Evolutionary conservation across 2,329 filamentous ascomycete genomes (phyloP).

Genomic region (Mollisiaceae sp.): DNA sequence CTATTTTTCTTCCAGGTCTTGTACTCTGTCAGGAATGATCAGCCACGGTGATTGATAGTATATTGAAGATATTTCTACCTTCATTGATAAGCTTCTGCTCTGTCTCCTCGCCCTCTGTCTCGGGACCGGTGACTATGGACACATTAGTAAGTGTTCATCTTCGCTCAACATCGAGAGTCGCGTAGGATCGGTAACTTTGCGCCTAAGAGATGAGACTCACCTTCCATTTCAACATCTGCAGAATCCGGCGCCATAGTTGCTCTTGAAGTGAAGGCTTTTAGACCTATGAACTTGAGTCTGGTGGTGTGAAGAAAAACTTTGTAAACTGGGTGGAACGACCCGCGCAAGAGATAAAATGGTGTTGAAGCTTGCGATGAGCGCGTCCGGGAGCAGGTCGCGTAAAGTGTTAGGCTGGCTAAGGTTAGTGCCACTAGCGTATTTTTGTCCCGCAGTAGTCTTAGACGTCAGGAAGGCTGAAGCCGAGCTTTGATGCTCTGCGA

Average conservation of each 20-base stretch:
- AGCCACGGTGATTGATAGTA: neutral
- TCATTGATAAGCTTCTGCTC: slow-evolving; percentile 94
- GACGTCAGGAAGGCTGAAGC: slow-evolving; percentile 1
- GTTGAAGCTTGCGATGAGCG: neutral
- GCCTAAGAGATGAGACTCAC: slow-evolving; percentile 45
- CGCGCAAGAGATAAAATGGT: neutral
- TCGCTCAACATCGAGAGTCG: neutral
- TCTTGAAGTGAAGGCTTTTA: neutral
- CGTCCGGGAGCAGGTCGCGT: slow-evolving; percentile 1
- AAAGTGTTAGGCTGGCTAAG: slow-evolving; percentile 5
- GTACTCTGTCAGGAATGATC: slow-evolving; percentile 69
- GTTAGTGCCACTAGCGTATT: neutral
- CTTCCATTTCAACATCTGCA: slow-evolving; percentile 53
- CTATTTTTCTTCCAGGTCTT: slow-evolving; percentile 99
- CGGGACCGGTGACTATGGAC: slow-evolving; percentile 56
- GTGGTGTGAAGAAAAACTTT: neutral
- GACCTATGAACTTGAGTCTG: neutral
- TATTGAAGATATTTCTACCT: slow-evolving; percentile 54
- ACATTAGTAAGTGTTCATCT: slow-evolving; percentile 39
- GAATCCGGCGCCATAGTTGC: slow-evolving; percentile 53
- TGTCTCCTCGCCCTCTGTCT: slow-evolving; percentile 69
- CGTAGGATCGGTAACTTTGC: no score
- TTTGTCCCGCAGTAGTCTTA: neutral
- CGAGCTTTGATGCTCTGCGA: slow-evolving; percentile 12
- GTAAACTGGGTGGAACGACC: neutral